These are phyloP conservation scores for Saccharomyces hybrid DNA, from an alignment of 1,139 yeast genomes.

Conservation along the genomic window DNA sequence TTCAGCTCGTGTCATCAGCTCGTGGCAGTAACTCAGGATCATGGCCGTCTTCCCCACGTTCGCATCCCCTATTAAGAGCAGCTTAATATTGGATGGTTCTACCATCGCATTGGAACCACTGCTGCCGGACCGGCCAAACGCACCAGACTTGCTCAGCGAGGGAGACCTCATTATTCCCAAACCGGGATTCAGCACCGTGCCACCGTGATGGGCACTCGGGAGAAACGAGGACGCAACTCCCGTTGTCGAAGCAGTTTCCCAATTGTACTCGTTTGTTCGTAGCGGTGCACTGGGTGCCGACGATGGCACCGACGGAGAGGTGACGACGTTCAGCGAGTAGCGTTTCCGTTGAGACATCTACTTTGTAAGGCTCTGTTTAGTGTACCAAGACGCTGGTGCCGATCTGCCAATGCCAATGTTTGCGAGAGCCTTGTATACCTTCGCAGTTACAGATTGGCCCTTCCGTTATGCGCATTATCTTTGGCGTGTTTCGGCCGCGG, in stretches of 20 bases:
- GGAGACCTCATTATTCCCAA: not conserved
- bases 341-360: constrained; percentile 1
- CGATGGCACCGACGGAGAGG: constrained; percentile 2
- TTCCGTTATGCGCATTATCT: not conserved
- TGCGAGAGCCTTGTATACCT: not conserved
- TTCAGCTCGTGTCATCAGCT: constrained; percentile 27
- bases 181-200: not conserved
- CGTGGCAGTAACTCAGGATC: constrained; percentile 36
- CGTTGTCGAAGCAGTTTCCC: not conserved
- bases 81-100: constrained; percentile 30
- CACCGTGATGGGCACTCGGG: not conserved
- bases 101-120: constrained; percentile 9
- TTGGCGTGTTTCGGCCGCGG: constrained; percentile 1
- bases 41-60: constrained; percentile 40
- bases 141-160: constrained; percentile 4
- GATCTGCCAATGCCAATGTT: not conserved
- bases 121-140: constrained; percentile 6
- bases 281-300: constrained; percentile 1
- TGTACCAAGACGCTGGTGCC: not conserved
- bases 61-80: constrained; percentile 37
- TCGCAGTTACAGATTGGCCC: not conserved
- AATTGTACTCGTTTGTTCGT: not conserved
- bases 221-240: not conserved
- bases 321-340: constrained; percentile 3
- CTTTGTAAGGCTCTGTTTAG: not conserved